phyloP scores from a whole-genome alignment of 257 asterid genomes.

The Schizonepeta tenuifolia region DNA sequence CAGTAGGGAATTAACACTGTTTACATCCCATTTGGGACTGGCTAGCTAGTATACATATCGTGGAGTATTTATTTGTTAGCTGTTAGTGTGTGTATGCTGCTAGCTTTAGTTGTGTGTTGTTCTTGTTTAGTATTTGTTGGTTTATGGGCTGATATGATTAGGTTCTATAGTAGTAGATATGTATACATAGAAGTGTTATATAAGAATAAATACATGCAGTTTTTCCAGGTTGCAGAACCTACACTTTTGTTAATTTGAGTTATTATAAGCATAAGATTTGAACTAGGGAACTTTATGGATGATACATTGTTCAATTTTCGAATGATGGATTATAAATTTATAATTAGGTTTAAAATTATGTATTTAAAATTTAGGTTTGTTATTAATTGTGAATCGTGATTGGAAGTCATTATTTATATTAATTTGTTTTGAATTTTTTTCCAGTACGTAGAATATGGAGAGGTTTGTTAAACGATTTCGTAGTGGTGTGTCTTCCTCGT shows the following conservation, averaged over 20 bases:
- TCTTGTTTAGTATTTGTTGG: background rate
- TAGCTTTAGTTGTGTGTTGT: background rate
- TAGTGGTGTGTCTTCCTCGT: background rate
- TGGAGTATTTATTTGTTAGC: background rate
- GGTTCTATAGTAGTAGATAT: background rate
- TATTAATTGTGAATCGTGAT: background rate
- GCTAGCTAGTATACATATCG: background rate
- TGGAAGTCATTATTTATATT: background rate
- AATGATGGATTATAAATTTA: background rate
- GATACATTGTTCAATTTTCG: background rate
- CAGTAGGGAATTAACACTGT: background rate
- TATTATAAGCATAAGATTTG: too few species aligned
- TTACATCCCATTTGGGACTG: background rate
- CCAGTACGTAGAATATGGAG: background rate
- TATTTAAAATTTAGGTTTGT: too few species aligned
- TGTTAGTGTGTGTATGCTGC: background rate
- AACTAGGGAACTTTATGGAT: too few species aligned
- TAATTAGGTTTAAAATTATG: too few species aligned
- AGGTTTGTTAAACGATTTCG: background rate
- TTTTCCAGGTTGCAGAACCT: background rate
- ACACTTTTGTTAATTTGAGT: background rate
- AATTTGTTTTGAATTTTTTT: background rate
- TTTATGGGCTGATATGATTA: background rate
- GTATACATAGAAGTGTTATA: background rate
- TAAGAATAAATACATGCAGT: background rate